Evolutionary conservation across 805 yeast genomes (phyloP).

Genomic region (Ogataea parapolymorpha): DNA sequence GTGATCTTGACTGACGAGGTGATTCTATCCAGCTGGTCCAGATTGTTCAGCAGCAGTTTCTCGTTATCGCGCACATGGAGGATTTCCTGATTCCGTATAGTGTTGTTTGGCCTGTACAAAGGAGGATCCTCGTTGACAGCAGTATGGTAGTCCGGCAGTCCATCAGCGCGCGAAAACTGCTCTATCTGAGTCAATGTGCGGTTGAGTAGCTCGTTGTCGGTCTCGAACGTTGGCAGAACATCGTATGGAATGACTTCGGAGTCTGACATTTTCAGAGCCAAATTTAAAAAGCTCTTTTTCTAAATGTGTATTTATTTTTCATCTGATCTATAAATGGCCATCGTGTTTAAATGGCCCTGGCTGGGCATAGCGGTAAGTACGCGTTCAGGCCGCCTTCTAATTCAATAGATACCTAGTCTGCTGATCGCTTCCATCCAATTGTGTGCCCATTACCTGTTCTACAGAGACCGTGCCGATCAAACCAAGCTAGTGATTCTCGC

Average conservation of each 20-base stretch:
- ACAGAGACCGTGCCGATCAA: slow-evolving; percentile 6
- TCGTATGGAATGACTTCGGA: slow-evolving; percentile 38
- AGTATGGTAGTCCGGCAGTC: slow-evolving; percentile 16
- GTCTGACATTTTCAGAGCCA: slow-evolving; percentile 3
- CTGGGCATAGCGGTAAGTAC: slow-evolving; percentile 23
- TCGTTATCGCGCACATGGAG: slow-evolving; percentile 14
- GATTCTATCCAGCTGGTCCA: slow-evolving; percentile 19
- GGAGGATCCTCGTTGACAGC: slow-evolving; percentile 14
- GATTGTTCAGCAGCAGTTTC: slow-evolving; percentile 23
- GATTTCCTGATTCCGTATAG: not conserved
- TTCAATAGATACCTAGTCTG: slow-evolving; percentile 13
- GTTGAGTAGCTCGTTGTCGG: slow-evolving; percentile 44
- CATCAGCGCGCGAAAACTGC: slow-evolving; percentile 2
- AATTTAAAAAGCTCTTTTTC: not conserved
- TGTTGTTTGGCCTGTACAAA: not conserved
- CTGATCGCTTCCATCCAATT: slow-evolving; percentile 10
- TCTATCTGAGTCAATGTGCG: slow-evolving; percentile 20
- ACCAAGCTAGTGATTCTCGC: slow-evolving; percentile 64
- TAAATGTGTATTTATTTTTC: not conserved
- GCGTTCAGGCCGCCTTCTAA: not conserved
- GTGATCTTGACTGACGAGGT: slow-evolving; percentile 21
- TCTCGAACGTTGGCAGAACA: slow-evolving; percentile 64
- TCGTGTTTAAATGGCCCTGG: slow-evolving; percentile 21
- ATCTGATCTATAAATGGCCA: slow-evolving; percentile 13
- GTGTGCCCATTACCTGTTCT: slow-evolving; percentile 12